phyloP scores from a whole-genome alignment of 495 filamentous ascomycete genomes.

The Cercophora samala region DNA sequence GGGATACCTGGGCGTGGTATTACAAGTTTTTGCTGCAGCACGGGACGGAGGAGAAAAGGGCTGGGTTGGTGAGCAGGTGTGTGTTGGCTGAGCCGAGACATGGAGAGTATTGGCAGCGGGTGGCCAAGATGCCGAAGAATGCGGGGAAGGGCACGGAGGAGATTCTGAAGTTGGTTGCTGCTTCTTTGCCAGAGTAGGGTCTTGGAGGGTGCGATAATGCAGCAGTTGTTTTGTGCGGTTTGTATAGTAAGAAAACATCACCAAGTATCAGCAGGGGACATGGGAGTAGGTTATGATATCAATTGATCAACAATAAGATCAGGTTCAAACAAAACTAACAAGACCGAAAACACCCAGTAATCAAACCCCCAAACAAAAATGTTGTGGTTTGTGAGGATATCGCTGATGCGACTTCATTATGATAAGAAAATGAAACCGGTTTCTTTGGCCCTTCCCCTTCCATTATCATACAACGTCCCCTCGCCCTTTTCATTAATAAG shows the following conservation, averaged over 20 bases:
- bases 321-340: background rate
- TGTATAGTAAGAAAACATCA: too few species aligned
- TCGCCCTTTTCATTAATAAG: background rate
- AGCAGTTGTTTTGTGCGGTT: background rate
- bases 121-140: conserved; percentile 82
- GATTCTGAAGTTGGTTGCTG: conserved; percentile 71
- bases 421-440: conserved; percentile 5
- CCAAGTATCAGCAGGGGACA: too few species aligned
- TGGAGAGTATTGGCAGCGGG: conserved; percentile 85
- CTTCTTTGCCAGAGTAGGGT: conserved; percentile 18
- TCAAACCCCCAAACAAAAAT: background rate
- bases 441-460: background rate
- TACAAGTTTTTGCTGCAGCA: conserved; percentile 89
- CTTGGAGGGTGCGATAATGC: background rate
- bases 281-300: background rate
- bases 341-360: background rate
- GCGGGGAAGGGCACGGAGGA: conserved; percentile 71
- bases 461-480: background rate
- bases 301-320: background rate
- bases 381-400: conserved; percentile 8
- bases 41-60: conserved; percentile 87
- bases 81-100: conserved; percentile 77
- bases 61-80: conserved; percentile 73
- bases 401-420: too few species aligned
- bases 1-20: conserved; percentile 98